phyloP scores from a whole-genome alignment of 2,329 filamentous ascomycete genomes.

The Trichoderma harzianum region DNA sequence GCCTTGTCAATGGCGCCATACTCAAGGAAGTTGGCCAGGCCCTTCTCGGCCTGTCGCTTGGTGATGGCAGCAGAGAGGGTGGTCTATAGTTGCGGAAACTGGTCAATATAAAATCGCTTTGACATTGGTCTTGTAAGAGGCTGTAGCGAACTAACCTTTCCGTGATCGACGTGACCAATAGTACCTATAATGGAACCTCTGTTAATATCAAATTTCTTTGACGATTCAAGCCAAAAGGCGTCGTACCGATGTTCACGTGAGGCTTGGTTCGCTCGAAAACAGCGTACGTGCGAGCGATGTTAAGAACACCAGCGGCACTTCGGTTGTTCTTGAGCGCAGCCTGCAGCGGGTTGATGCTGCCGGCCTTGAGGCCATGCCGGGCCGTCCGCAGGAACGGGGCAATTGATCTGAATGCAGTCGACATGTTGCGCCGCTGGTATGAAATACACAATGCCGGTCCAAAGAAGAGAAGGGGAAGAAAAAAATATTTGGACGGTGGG shows the following conservation, averaged over 20 bases:
- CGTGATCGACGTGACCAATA: conserved; percentile 99
- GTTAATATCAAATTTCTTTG: background rate
- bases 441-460: conserved; percentile 26
- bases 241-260: conserved; percentile 94
- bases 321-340: conserved; percentile 57
- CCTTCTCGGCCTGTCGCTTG: conserved; percentile 95
- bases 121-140: background rate
- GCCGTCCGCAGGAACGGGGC: conserved; percentile 79
- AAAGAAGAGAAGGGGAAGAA: conserved; percentile 25
- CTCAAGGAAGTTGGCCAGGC: conserved; percentile 89
- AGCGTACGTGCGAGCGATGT: conserved; percentile 63
- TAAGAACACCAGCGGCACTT: conserved; percentile 61
- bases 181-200: conserved; percentile 56
- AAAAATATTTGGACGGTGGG: conserved; percentile 14
- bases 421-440: conserved; percentile 57
- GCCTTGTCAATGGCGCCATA: conserved; percentile 99
- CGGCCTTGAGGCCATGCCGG: conserved; percentile 67
- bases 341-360: conserved; percentile 74
- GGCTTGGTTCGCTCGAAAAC: conserved; percentile 88
- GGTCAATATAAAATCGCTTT: background rate
- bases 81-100: conserved; percentile 57
- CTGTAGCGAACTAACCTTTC: conserved; percentile 66
- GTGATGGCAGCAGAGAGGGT: conserved; percentile 98
- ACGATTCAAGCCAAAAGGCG: background rate
- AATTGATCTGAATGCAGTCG: conserved; percentile 73